Evolutionary conservation across 345 rosid species (phyloP).

Genomic region (Euphorbia tirucalli): DNA sequence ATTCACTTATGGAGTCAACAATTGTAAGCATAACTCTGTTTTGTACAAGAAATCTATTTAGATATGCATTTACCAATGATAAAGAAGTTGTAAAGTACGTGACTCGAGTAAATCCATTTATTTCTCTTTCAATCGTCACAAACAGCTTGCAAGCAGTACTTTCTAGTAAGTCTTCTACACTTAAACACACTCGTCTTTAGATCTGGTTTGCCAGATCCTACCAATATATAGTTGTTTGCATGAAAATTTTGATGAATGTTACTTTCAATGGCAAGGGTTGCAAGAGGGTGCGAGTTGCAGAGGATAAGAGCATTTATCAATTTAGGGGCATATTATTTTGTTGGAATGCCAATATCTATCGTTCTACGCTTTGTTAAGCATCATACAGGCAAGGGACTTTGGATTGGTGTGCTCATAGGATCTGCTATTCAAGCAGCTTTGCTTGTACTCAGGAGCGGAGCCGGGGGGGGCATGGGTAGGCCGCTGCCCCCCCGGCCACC

Average conservation of each 20-base stretch:
- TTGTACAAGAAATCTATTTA: conserved; percentile 25
- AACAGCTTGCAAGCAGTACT: conserved; percentile 43
- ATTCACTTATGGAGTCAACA: conserved; percentile 25
- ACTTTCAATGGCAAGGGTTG: conserved; percentile 25
- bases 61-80: conserved; percentile 38
- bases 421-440: conserved; percentile 30
- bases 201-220: no score
- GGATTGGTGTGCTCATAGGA: conserved; percentile 40
- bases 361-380: conserved; percentile 29
- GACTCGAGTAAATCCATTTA: conserved; percentile 34
- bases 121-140: conserved; percentile 33
- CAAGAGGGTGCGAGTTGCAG: conserved; percentile 48
- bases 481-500: no score
- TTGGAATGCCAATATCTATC: conserved; percentile 35
- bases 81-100: conserved; percentile 38
- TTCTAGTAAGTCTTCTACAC: conserved; percentile 31
- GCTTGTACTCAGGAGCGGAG: no score
- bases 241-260: neutral
- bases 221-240: no score
- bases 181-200: neutral
- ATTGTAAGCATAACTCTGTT: conserved; percentile 28
- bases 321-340: conserved; percentile 6
- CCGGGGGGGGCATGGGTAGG: no score
- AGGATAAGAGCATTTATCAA: conserved; percentile 25
- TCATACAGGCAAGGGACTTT: conserved; percentile 39